Evolutionary conservation across 2,329 filamentous ascomycete genomes (phyloP).

Genomic region (Sclerotinia glacialis): DNA sequence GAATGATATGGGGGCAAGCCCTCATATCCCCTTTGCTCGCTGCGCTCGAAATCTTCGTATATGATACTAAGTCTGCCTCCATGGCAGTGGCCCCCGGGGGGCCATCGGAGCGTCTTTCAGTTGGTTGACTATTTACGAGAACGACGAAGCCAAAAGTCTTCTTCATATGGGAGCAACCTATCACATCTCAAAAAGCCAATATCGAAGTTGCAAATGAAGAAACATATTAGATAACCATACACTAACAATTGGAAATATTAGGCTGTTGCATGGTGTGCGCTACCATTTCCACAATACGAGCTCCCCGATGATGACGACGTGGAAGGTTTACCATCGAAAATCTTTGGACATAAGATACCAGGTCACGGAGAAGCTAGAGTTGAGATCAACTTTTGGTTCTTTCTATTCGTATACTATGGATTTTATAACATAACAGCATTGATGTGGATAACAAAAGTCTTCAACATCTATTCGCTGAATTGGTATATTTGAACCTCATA

Average conservation of each 20-base stretch:
- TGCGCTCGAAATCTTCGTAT: background rate
- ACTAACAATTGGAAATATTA: conserved; percentile 33
- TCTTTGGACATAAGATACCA: conserved; percentile 46
- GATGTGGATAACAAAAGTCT: conserved; percentile 69
- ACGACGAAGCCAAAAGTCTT: background rate
- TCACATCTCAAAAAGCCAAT: background rate
- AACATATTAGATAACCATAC: background rate
- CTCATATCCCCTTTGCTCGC: background rate
- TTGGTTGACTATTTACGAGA: background rate
- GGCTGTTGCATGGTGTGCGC: conserved; percentile 62
- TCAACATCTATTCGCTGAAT: conserved; percentile 68
- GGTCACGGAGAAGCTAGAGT: conserved; percentile 63
- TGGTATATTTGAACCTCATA: conserved; percentile 45
- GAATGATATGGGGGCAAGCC: background rate
- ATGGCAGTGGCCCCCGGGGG: background rate
- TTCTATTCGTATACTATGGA: conserved; percentile 66
- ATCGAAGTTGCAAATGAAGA: background rate
- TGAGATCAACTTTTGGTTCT: conserved; percentile 69
- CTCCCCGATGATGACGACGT: conserved; percentile 47
- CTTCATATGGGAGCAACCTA: background rate
- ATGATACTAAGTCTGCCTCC: background rate
- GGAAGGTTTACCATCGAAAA: conserved; percentile 14
- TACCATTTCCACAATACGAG: conserved; percentile 63
- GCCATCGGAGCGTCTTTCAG: conserved; percentile 1
- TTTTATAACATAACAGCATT: conserved; percentile 66